Evolutionary conservation across 257 asterid genomes (phyloP).

Genomic region (Solanum peruvianum): DNA sequence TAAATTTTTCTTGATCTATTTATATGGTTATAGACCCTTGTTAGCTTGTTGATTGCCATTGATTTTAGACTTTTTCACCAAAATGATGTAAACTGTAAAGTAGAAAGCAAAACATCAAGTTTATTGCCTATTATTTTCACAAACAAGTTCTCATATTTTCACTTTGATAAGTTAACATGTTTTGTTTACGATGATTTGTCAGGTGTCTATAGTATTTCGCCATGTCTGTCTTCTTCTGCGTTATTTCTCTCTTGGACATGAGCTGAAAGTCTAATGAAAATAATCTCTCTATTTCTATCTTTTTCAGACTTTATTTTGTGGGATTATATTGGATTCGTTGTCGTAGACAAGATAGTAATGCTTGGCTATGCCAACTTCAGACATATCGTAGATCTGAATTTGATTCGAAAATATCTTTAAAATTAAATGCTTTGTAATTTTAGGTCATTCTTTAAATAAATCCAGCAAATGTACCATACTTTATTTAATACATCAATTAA

Average conservation of each 20-base stretch:
- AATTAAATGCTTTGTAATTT: not conserved
- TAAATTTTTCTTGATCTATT: not conserved
- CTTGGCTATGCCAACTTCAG: not conserved
- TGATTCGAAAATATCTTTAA: not conserved
- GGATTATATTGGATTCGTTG: too few species aligned
- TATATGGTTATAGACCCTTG: not conserved
- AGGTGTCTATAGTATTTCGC: too few species aligned
- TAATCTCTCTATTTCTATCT: too few species aligned
- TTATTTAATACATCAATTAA: not conserved
- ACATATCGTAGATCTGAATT: not conserved
- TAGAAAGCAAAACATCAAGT: not conserved
- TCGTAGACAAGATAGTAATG: not conserved
- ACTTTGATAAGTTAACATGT: too few species aligned
- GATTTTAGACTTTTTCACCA: not conserved
- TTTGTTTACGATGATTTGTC: too few species aligned
- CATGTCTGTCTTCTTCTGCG: too few species aligned
- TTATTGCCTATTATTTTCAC: too few species aligned
- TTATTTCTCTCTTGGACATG: too few species aligned
- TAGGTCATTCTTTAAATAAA: not conserved
- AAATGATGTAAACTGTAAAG: not conserved
- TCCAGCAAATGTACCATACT: not conserved
- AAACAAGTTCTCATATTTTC: too few species aligned
- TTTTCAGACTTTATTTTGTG: too few species aligned
- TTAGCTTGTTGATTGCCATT: conserved; percentile 1
- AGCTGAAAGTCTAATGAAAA: too few species aligned